Evolutionary conservation across 192 early-diverging fungal genomes (phyloP).

Genomic region (Podila verticillata): DNA sequence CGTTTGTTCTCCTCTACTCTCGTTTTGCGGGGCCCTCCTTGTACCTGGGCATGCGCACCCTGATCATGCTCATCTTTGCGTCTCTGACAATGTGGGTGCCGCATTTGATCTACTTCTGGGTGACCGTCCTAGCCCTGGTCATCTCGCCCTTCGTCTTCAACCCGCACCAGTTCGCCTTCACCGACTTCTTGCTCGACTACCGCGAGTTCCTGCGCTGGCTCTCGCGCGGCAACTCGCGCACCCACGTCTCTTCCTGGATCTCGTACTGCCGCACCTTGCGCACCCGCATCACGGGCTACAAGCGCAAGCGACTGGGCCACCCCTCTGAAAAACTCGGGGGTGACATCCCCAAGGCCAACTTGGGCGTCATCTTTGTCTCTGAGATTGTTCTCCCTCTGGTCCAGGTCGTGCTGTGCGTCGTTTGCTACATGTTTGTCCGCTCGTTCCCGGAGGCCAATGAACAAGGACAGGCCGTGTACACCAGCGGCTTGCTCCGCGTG

Average conservation of each 20-base stretch:
- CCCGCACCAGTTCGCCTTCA: constrained; percentile 80
- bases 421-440: constrained; percentile 69
- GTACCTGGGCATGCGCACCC: constrained; percentile 72
- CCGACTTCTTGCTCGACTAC: constrained; percentile 80
- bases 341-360: constrained; percentile 68
- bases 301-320: constrained; percentile 72
- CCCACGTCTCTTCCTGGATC: constrained; percentile 80
- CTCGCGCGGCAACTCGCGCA: constrained; percentile 73
- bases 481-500: constrained; percentile 64
- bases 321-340: constrained; percentile 59
- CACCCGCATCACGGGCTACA: constrained; percentile 77
- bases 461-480: constrained; percentile 14
- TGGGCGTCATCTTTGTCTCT: constrained; percentile 67
- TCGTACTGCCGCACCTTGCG: constrained; percentile 70
- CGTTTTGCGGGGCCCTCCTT: constrained; percentile 76
- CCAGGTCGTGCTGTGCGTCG: constrained; percentile 65
- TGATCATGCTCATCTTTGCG: constrained; percentile 76
- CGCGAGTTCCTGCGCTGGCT: constrained; percentile 81
- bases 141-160: constrained; percentile 86
- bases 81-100: constrained; percentile 72
- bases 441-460: constrained; percentile 45
- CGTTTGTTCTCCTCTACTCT: constrained; percentile 75
- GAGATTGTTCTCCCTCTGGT: constrained; percentile 73
- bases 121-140: constrained; percentile 75
- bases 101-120: constrained; percentile 80